Percentiles rank a stretch among this genome's conserved stretches.
Conservation (phyloP, 129 eudicot species). For the Gnaphalium uliginosum region DNA sequence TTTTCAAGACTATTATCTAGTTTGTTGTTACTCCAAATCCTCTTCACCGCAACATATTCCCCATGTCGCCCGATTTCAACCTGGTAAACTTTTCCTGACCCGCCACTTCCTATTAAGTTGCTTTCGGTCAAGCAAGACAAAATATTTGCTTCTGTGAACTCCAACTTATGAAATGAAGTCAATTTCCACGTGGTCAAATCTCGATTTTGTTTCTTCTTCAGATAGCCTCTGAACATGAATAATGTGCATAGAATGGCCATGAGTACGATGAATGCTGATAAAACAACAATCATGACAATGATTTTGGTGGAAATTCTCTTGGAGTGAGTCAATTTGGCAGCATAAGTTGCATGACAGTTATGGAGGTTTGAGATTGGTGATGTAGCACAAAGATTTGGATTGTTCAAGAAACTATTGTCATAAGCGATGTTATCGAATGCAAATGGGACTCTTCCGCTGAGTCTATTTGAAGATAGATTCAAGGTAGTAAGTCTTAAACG, state of each 20-base stretch:
- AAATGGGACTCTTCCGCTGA: constrained; percentile 65
- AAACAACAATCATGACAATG: constrained; percentile 53
- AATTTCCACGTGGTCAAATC: constrained; percentile 67
- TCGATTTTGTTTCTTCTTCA: constrained; percentile 53
- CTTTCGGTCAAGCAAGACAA: constrained; percentile 53
- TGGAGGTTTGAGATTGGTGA: constrained; percentile 45
- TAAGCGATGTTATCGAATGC: constrained; percentile 68
- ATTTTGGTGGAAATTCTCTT: constrained; percentile 44
- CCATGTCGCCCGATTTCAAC: constrained; percentile 47
- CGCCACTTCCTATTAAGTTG: constrained; percentile 72
- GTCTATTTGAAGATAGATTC: constrained; percentile 70
- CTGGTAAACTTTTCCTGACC: constrained; percentile 92
- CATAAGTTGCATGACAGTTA: constrained; percentile 37
- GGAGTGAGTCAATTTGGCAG: constrained; percentile 28
- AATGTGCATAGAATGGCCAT: constrained; percentile 37
- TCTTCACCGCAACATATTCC: constrained; percentile 76
- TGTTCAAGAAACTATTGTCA: constrained; percentile 73
- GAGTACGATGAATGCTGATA: constrained; percentile 46
- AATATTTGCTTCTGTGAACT: constrained; percentile 68
- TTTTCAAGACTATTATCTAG: constrained; percentile 51
- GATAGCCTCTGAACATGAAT: constrained; percentile 50
- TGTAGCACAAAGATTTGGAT: constrained; percentile 57
- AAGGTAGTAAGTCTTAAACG: constrained; percentile 53
- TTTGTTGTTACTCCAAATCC: constrained; percentile 56
- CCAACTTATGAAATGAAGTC: constrained; percentile 69